phyloP scores from a whole-genome alignment of 1,284 basidiomycete species.

The Trichosporon sp. region DNA sequence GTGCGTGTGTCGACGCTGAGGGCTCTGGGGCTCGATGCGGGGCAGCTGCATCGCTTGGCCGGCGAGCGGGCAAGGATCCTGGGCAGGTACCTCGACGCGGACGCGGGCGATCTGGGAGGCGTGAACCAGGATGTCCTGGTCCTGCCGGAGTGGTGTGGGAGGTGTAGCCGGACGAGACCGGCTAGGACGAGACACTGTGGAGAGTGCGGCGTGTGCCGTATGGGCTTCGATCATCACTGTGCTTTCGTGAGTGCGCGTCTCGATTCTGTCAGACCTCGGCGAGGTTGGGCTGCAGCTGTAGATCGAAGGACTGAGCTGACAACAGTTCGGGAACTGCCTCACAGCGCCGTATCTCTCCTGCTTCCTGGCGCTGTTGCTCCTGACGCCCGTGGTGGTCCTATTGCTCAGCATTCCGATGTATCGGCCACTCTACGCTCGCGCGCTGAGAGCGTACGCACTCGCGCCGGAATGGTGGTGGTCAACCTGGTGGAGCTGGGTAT shows the following conservation, averaged over 20 bases:
- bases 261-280: not conserved
- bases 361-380: slow-evolving; percentile 30
- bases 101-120: not conserved
- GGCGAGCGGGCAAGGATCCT: not conserved
- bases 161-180: slow-evolving; percentile 37
- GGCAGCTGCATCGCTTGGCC: not conserved
- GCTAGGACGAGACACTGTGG: slow-evolving; percentile 41
- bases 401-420: slow-evolving; percentile 25
- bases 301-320: too few species aligned
- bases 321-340: slow-evolving; percentile 43
- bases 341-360: slow-evolving; percentile 34
- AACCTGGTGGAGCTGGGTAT: slow-evolving; percentile 32
- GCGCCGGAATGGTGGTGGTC: slow-evolving; percentile 29
- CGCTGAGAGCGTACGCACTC: slow-evolving; percentile 18
- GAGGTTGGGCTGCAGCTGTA: not conserved
- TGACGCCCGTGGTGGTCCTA: slow-evolving; percentile 24
- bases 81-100: not conserved
- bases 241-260: slow-evolving; percentile 29
- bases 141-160: slow-evolving; percentile 25
- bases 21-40: slow-evolving; percentile 13
- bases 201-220: slow-evolving; percentile 38
- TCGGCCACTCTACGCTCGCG: slow-evolving; percentile 13
- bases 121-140: slow-evolving; percentile 23
- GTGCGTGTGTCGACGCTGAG: not conserved
- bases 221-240: slow-evolving; percentile 45